A percentile compares a stretch with the other conserved stretches of the same genome.
Evolutionary conservation across 2,329 filamentous ascomycete species (phyloP).

Genomic region (Fusarium poae): DNA sequence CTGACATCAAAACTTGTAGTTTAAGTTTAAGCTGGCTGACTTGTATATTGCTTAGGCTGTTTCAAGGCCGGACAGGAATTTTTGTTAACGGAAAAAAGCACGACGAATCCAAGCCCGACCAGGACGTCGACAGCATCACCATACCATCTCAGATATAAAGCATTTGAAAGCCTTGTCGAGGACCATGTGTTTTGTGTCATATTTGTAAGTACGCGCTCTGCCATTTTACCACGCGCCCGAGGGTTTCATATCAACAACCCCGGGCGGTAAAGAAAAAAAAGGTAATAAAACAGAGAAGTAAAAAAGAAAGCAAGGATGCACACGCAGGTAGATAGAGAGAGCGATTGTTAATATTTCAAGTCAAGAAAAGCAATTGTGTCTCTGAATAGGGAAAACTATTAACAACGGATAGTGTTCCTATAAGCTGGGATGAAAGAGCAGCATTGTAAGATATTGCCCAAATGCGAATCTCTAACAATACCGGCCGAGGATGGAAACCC

Average conservation of each 20-base stretch:
- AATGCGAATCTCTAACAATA: neutral
- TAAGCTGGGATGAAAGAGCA: neutral
- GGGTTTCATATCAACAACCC: neutral
- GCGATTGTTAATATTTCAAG: neutral
- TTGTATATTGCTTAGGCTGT: neutral
- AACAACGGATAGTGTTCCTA: neutral
- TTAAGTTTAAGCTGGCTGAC: neutral
- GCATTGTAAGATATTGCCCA: neutral
- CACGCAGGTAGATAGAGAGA: neutral
- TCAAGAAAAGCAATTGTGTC: constrained; percentile 7
- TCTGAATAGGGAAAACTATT: neutral
- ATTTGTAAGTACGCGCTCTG: neutral
- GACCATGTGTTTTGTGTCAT: neutral
- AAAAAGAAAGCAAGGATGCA: neutral
- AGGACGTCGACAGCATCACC: neutral
- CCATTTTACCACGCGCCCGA: neutral
- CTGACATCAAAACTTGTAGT: neutral
- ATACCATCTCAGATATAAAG: neutral
- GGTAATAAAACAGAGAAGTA: neutral
- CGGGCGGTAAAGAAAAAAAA: neutral
- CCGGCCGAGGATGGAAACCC: constrained; percentile 16
- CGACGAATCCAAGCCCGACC: neutral
- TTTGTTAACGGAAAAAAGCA: neutral
- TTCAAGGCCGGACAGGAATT: neutral
- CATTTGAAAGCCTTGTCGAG: neutral